A percentile compares a stretch with the other conserved stretches of the same genome.
Conservation (phyloP, 495 filamentous ascomycete genomes). For the Cercophora newfieldiana region DNA sequence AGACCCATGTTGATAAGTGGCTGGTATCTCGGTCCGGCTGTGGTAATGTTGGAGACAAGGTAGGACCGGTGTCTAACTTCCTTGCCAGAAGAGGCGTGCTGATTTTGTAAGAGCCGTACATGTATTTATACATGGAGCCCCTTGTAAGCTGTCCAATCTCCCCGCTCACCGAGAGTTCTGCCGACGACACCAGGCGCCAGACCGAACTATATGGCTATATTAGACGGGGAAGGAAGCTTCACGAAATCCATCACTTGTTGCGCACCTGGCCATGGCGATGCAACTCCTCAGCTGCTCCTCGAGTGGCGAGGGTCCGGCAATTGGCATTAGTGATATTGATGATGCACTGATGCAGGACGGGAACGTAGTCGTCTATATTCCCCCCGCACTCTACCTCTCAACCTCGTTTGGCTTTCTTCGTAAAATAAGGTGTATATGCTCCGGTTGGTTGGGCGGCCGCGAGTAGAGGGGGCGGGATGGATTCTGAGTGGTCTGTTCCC, state of each 20-base stretch:
- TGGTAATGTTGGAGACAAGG: too few relatives aligned
- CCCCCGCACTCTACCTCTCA: constrained; percentile 5
- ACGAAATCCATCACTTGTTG: not conserved
- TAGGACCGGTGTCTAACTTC: too few relatives aligned
- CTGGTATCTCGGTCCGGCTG: not conserved
- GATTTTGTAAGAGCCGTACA: too few relatives aligned
- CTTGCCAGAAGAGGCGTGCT: too few relatives aligned
- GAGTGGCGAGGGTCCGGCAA: constrained; percentile 4
- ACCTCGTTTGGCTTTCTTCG: constrained; percentile 1
- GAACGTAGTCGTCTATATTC: constrained; percentile 3
- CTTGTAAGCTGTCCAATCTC: not conserved
- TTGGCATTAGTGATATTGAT: not conserved
- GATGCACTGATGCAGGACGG: constrained; percentile 6
- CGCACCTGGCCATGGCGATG: not conserved
- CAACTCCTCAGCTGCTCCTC: not conserved
- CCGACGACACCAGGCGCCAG: not conserved
- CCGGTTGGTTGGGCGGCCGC: not conserved
- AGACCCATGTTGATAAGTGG: not conserved
- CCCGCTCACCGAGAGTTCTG: not conserved
- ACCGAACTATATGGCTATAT: not conserved
- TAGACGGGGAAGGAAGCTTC: not conserved
- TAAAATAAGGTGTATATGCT: not conserved
- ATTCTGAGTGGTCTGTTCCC: constrained; percentile 1
- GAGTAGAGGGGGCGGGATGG: not conserved
- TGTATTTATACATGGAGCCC: not conserved